A percentile compares a stretch with the other conserved stretches of the same genome.
phyloP scores from a whole-genome alignment of 352 stramenopile genomes.

The Albugo candida region DNA sequence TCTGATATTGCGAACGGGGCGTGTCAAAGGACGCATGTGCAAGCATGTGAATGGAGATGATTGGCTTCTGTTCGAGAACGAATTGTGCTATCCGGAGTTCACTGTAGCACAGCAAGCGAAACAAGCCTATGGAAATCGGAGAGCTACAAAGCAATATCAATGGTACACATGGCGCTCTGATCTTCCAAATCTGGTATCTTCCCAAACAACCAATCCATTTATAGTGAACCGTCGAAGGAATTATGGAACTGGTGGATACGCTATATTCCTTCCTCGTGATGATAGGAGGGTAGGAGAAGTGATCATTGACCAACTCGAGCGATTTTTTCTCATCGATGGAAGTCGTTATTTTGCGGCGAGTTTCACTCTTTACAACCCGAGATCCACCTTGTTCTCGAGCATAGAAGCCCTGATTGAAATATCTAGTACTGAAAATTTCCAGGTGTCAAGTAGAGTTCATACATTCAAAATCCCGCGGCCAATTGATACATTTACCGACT shows the following conservation, averaged over 20 bases:
- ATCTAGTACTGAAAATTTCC: conserved; percentile 61
- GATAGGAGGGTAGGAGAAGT: conserved; percentile 28
- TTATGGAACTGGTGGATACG: conserved; percentile 52
- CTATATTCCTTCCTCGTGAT: conserved; percentile 47
- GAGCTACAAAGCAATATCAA: conserved; percentile 7
- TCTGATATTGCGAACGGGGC: conserved; percentile 36
- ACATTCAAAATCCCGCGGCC: conserved; percentile 47
- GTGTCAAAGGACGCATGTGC: conserved; percentile 32
- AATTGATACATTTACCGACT: conserved; percentile 21
- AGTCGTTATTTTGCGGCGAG: conserved; percentile 38
- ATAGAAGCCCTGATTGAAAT: conserved; percentile 56
- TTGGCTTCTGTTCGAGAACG: conserved; percentile 49
- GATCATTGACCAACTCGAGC: conserved; percentile 25
- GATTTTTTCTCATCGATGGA: conserved; percentile 36
- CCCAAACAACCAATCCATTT: conserved; percentile 47
- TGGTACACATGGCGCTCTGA: conserved; percentile 25
- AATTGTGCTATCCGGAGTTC: conserved; percentile 55
- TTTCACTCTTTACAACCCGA: conserved; percentile 56
- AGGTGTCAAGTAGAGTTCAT: conserved; percentile 39
- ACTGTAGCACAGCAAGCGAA: conserved; percentile 19
- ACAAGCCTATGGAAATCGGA: conserved; percentile 22
- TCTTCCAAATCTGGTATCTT: conserved; percentile 25
- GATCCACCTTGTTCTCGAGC: conserved; percentile 56
- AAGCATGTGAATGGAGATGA: conserved; percentile 15
- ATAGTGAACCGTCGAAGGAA: conserved; percentile 46